Evolutionary conservation across 2,329 filamentous ascomycete species (phyloP).

Genomic region (Exophiala dermatitidis): DNA sequence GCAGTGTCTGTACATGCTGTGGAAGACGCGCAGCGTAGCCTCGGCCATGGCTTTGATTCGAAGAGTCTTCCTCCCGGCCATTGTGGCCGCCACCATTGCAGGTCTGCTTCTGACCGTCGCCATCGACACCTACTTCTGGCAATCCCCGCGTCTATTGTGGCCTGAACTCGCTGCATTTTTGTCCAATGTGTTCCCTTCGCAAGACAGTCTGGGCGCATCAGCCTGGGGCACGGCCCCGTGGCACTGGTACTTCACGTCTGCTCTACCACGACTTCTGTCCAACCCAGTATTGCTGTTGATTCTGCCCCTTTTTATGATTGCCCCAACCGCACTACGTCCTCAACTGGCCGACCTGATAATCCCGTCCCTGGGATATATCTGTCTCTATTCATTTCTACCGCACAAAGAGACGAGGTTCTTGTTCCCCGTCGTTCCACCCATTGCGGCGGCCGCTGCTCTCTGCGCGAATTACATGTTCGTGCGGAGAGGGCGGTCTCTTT

Average conservation of each 20-base stretch:
- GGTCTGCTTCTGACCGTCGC: slow-evolving; percentile 64
- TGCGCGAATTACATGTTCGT: slow-evolving; percentile 64
- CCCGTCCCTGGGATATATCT: slow-evolving; percentile 65
- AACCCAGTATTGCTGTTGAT: slow-evolving; percentile 57
- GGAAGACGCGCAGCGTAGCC: slow-evolving; percentile 34
- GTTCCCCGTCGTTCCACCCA: slow-evolving; percentile 72
- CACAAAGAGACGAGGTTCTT: slow-evolving; percentile 97
- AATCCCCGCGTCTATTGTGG: slow-evolving; percentile 63
- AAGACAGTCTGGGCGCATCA: slow-evolving; percentile 49
- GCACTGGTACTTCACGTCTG: slow-evolving; percentile 77
- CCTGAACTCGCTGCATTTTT: slow-evolving; percentile 83
- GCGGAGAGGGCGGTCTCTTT: slow-evolving; percentile 54
- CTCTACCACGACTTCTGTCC: slow-evolving; percentile 72
- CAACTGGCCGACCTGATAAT: slow-evolving; percentile 52
- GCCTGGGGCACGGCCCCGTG: slow-evolving; percentile 83
- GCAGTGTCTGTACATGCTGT: slow-evolving; percentile 56
- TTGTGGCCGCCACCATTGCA: slow-evolving; percentile 56
- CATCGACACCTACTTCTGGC: slow-evolving; percentile 93
- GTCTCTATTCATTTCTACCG: slow-evolving; percentile 76
- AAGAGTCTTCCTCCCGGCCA: slow-evolving; percentile 54
- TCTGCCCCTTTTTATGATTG: slow-evolving; percentile 5
- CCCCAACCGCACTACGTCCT: slow-evolving; percentile 28
- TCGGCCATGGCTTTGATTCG: slow-evolving; percentile 17
- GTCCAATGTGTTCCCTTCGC: slow-evolving; percentile 81
- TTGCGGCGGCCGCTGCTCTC: slow-evolving; percentile 70